phyloP scores from a whole-genome alignment of 2,329 filamentous ascomycete species.

The Botrytis aclada region DNA sequence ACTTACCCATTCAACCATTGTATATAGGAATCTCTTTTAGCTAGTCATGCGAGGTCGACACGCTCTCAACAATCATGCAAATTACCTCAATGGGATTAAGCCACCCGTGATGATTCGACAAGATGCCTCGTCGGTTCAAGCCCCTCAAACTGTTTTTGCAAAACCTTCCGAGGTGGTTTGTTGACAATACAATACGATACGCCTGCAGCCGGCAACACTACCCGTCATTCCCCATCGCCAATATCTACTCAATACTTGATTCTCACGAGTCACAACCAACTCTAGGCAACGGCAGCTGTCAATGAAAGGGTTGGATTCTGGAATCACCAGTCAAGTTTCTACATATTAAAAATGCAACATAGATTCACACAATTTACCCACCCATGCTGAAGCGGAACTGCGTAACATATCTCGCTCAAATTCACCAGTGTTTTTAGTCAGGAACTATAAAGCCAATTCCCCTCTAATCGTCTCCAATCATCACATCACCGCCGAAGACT shows the following conservation, averaged over 20 bases:
- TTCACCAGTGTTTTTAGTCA: neutral
- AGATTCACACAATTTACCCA: neutral
- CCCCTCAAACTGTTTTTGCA: neutral
- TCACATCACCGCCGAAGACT: neutral
- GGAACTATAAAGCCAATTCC: constrained; percentile 4
- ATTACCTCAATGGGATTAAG: neutral
- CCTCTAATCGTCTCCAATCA: neutral
- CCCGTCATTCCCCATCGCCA: neutral
- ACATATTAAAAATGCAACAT: neutral
- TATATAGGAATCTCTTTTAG: neutral
- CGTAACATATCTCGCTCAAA: constrained; percentile 11
- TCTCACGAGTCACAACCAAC: neutral
- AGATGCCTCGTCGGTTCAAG: neutral
- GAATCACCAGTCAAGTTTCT: neutral
- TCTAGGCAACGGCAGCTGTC: neutral
- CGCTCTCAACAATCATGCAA: neutral
- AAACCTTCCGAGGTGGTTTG: neutral
- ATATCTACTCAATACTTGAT: neutral
- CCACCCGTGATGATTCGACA: neutral
- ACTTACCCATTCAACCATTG: too few species aligned
- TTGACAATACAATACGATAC: neutral
- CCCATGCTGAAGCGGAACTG: neutral
- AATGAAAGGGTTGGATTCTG: neutral
- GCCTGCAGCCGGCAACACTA: neutral
- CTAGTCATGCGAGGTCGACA: constrained; percentile 3